Percentiles rank a stretch among this genome's conserved stretches.
Conservation (phyloP, 345 rosid genomes). For the Jatropha curcas region DNA sequence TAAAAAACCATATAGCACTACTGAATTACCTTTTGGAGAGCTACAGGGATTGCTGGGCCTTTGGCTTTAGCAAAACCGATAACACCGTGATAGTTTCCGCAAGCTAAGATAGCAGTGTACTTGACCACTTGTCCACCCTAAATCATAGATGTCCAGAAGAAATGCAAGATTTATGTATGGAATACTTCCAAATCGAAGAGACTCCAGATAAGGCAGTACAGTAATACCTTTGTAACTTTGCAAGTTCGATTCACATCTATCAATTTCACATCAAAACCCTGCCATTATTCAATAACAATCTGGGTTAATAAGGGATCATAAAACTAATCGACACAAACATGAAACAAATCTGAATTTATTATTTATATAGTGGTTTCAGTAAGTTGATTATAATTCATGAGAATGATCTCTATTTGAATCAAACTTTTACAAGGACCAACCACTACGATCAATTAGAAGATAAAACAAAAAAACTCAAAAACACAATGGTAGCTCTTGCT, state of each 20-base stretch:
- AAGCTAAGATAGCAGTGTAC: slow-evolving; percentile 80
- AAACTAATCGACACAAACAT: neutral
- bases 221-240: slow-evolving; percentile 85
- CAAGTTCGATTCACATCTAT: slow-evolving; percentile 88
- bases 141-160: slow-evolving; percentile 12
- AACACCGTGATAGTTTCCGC: slow-evolving; percentile 90
- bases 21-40: slow-evolving; percentile 74
- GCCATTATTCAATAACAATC: slow-evolving; percentile 26
- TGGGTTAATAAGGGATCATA: slow-evolving; percentile 1
- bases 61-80: slow-evolving; percentile 92
- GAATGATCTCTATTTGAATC: neutral
- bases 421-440: neutral
- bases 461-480: too few species aligned
- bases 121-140: slow-evolving; percentile 80
- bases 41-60: slow-evolving; percentile 72
- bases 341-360: neutral
- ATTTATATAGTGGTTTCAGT: neutral
- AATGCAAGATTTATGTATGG: slow-evolving; percentile 11
- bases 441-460: neutral
- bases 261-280: slow-evolving; percentile 90
- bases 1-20: slow-evolving; percentile 8
- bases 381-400: neutral
- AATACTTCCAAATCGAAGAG: slow-evolving; percentile 6
- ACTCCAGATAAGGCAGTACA: neutral
- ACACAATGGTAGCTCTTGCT: neutral